These are phyloP conservation scores for Cadophora gregata DNA, from an alignment of 2,329 filamentous ascomycete species.

Conservation along the genomic window DNA sequence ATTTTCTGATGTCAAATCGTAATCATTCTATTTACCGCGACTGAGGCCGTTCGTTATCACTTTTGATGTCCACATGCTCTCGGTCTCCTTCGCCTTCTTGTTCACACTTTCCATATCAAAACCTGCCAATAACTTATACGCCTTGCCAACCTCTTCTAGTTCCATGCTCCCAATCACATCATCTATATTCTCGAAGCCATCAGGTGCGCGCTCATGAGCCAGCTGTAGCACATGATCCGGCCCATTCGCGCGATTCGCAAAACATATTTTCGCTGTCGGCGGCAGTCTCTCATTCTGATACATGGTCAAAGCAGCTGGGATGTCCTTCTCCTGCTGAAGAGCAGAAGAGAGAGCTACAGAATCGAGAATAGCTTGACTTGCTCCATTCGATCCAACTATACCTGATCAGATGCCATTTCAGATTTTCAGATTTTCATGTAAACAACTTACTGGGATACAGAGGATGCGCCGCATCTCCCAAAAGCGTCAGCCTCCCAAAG, in stretches of 20 bases:
- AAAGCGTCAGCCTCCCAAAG: conserved; percentile 46
- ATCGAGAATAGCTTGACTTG: conserved; percentile 53
- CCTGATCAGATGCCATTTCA: not conserved
- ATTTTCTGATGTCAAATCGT: not conserved
- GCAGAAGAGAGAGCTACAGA: conserved; percentile 48
- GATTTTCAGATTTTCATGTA: too few relatives aligned
- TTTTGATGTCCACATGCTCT: conserved; percentile 33
- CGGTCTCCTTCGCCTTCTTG: conserved; percentile 47
- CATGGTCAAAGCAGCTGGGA: conserved; percentile 45
- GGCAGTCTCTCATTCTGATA: conserved; percentile 50
- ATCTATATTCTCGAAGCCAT: conserved; percentile 49
- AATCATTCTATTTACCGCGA: not conserved
- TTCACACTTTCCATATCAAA: conserved; percentile 54
- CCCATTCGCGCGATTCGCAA: conserved; percentile 53
- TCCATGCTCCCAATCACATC: conserved; percentile 49
- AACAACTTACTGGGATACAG: conserved; percentile 48
- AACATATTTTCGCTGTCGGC: conserved; percentile 52
- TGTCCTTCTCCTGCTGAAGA: conserved; percentile 41
- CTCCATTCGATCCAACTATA: conserved; percentile 49
- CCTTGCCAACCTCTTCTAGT: conserved; percentile 47
- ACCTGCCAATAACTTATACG: conserved; percentile 50
- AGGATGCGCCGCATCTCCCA: conserved; percentile 49
- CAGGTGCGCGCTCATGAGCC: conserved; percentile 51
- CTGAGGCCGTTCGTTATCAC: not conserved
- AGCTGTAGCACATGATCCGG: conserved; percentile 54